A percentile compares a stretch with the other conserved stretches of the same genome.
Conservation (phyloP, 2,329 filamentous ascomycete genomes). For the Diaporthe destruens region DNA sequence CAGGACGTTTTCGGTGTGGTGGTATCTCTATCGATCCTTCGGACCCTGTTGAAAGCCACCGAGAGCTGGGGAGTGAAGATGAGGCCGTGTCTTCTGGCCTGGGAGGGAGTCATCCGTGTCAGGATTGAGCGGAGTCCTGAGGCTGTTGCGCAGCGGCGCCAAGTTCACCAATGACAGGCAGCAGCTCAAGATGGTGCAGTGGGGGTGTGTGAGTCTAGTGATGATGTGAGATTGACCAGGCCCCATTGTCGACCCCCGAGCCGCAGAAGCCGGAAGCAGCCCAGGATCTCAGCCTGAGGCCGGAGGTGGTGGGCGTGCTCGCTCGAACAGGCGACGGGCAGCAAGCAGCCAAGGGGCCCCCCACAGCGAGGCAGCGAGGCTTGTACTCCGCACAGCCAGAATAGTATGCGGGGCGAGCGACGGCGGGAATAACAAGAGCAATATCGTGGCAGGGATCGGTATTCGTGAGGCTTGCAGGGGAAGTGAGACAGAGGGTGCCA, state of each 20-base stretch:
- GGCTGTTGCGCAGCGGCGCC: conserved; percentile 23
- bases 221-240: conserved; percentile 31
- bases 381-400: no score
- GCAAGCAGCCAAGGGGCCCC: no score
- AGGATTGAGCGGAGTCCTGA: conserved; percentile 12
- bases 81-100: conserved; percentile 12
- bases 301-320: not conserved
- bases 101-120: conserved; percentile 13
- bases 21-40: conserved; percentile 22
- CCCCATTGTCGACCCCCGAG: not conserved
- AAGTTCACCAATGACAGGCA: conserved; percentile 17
- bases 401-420: not conserved
- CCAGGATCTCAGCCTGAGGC: not conserved
- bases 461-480: conserved; percentile 33
- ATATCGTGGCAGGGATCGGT: conserved; percentile 28
- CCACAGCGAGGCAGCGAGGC: no score
- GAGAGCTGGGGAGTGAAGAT: conserved; percentile 3
- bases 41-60: not conserved
- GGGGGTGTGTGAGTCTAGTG: conserved; percentile 25
- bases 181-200: conserved; percentile 14
- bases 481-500: conserved; percentile 14
- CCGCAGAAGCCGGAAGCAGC: not conserved
- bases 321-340: not conserved
- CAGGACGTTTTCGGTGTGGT: conserved; percentile 1
- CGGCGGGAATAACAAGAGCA: not conserved